Percentiles rank a stretch among this genome's conserved stretches.
phyloP scores from a whole-genome alignment of 2,329 filamentous ascomycete genomes.

The Aspergillus calidoustus region DNA sequence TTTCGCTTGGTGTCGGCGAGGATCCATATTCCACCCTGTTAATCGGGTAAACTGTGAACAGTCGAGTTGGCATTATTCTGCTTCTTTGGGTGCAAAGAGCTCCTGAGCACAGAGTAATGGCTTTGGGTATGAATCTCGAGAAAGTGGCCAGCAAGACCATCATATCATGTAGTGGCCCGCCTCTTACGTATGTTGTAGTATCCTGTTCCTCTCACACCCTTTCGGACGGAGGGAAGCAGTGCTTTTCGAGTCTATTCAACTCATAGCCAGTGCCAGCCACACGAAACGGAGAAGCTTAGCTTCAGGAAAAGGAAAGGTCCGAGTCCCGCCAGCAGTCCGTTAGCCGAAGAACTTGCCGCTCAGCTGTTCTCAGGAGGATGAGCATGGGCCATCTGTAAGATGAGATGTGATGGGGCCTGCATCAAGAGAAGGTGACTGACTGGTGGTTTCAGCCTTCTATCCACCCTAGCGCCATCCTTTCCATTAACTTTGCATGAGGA shows the following conservation, averaged over 20 bases:
- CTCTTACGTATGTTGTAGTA: too few relatives aligned
- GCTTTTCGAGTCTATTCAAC: neutral
- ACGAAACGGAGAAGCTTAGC: constrained; percentile 1
- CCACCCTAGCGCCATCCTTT: neutral
- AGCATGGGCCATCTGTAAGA: constrained; percentile 7
- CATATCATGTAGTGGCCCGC: neutral
- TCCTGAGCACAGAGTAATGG: neutral
- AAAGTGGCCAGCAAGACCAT: neutral
- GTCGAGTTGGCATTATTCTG: too few relatives aligned
- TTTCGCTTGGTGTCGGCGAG: neutral
- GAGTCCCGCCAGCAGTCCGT: neutral
- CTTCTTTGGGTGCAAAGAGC: neutral
- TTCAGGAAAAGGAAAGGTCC: neutral
- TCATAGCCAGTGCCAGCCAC: neutral
- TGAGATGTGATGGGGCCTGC: constrained; percentile 21
- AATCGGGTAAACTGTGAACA: constrained; percentile 8
- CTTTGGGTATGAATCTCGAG: neutral
- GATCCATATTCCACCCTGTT: neutral
- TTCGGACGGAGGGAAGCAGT: neutral
- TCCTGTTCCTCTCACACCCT: neutral
- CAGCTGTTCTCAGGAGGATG: neutral
- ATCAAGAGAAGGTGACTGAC: constrained; percentile 9
- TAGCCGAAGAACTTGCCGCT: constrained; percentile 1
- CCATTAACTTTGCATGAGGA: neutral
- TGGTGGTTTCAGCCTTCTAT: constrained; percentile 20